A percentile compares a stretch with the other conserved stretches of the same genome.
Evolutionary conservation across 805 yeast species (phyloP).

Genomic region (Schizosaccharomyces lindneri): DNA sequence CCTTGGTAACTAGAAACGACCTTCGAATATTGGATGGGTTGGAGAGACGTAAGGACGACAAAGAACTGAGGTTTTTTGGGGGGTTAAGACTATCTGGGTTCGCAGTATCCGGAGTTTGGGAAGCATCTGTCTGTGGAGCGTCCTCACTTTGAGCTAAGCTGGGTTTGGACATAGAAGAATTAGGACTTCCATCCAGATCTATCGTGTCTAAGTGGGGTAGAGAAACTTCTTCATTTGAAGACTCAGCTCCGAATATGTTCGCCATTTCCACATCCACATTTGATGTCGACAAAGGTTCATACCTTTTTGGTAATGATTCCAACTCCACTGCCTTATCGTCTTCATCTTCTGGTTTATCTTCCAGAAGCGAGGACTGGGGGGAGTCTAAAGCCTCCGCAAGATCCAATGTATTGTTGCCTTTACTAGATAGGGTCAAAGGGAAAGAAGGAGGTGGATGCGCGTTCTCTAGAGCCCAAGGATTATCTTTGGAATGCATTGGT

Average conservation of each 20-base stretch:
- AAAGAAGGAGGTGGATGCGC: not conserved
- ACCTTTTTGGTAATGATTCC: too few relatives aligned
- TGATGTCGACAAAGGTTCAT: too few relatives aligned
- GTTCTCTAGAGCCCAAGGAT: not conserved
- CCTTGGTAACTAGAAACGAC: not conserved
- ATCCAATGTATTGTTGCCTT: not conserved
- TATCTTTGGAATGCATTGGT: not conserved
- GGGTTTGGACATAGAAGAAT: not conserved
- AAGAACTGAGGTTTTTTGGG: not conserved
- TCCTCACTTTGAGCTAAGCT: too few relatives aligned
- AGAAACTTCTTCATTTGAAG: not conserved
- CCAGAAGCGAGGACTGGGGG: not conserved
- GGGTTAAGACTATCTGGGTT: too few relatives aligned
- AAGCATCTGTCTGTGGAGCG: too few relatives aligned
- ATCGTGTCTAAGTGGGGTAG: not conserved
- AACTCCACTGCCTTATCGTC: too few relatives aligned
- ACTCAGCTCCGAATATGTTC: not conserved
- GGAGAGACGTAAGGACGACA: not conserved
- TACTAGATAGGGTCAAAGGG: not conserved
- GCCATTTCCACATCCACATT: too few relatives aligned
- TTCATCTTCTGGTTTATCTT: not conserved
- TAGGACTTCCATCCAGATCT: not conserved
- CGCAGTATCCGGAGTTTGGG: too few relatives aligned
- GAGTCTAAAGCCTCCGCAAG: not conserved
- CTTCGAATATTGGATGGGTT: not conserved